phyloP scores from a whole-genome alignment of 2,329 filamentous ascomycete species.

The Ustulina deusta region DNA sequence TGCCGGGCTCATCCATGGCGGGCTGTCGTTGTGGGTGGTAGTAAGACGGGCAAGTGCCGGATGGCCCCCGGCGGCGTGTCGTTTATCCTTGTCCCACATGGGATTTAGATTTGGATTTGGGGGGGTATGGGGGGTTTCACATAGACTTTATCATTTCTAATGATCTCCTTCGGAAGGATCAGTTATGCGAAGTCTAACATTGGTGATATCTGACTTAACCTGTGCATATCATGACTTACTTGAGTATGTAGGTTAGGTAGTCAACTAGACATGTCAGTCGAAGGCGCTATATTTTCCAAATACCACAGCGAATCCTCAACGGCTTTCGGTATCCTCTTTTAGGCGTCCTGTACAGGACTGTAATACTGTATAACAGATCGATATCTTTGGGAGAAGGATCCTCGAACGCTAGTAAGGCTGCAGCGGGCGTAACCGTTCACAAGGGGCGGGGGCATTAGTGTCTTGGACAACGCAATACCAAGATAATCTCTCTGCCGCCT shows the following conservation, averaged over 20 bases:
- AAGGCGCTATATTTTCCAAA: conserved; percentile 5
- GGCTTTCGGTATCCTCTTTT: not conserved
- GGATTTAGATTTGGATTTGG: conserved; percentile 9
- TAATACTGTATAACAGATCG: not conserved
- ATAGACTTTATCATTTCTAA: conserved; percentile 9
- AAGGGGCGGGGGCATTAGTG: conserved; percentile 19
- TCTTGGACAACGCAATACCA: conserved; percentile 4
- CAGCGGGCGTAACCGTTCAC: conserved; percentile 28
- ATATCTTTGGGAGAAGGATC: not conserved
- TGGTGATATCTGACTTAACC: conserved; percentile 9
- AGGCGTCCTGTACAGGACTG: not conserved
- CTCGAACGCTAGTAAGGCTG: conserved; percentile 10
- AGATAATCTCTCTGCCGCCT: conserved; percentile 1
- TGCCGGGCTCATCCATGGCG: not conserved
- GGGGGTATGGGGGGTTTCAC: conserved; percentile 16
- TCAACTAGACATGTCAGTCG: not conserved
- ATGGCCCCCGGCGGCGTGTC: not conserved
- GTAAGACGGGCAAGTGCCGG: conserved; percentile 20
- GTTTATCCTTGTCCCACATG: conserved; percentile 7
- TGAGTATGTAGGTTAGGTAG: not conserved
- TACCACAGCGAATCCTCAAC: conserved; percentile 1
- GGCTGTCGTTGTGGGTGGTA: not conserved
- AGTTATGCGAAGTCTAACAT: conserved; percentile 7
- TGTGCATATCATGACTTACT: not conserved
- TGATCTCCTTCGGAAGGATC: conserved; percentile 5